Evolutionary conservation across 1,139 yeast species (phyloP), one percentile per base, ranked within the genome.

Genomic region (Magnusiomyces tetraspermus): DNA sequence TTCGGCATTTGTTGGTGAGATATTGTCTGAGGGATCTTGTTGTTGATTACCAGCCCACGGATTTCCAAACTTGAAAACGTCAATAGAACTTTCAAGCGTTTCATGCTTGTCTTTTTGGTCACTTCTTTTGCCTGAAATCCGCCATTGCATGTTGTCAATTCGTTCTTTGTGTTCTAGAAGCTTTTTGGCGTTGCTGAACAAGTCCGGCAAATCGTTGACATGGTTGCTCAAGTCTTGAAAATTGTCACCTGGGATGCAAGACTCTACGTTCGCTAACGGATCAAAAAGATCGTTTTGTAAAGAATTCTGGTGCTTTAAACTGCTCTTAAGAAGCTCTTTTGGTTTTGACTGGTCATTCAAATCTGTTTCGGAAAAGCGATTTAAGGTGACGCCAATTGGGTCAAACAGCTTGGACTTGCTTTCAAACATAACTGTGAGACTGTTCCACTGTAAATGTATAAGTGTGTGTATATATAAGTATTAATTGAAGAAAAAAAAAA

Each of bases 171-270:
- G 43, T 21, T 56, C 57, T 37, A 61, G 54, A 22, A 53, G 50
- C 40, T 51, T 44, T 49, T 62, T 64, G 17, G 66, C 67, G 45
- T 62, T 63, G 24, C 8, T 17, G n/a, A 33, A 33, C 17, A 33
- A 15, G 17, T 33, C 17, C 17, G n/a, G 38, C n/a, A 33, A 33
- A 33, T 33, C 38, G n/a, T 33, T 33, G 38, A 13, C 38, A 17
- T 13, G n/a, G n/a, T 33, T 17, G 17, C 5, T 17, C 17, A 33
- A 33, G n/a, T 17, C n/a, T 8, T 23, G 45, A 41, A 22, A 19
- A 15, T 41, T 17, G 2, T 21, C 17, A 6, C 23, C 22, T 5
- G 45, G 6, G 10, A 21, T 4, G 13, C 23, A n/a, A 15, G 15
- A 24, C 17, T 41, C 30, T 22, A 24, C 15, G 17, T 41, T 30